These are phyloP conservation scores for Fusarium virguliforme DNA, from an alignment of 2,329 filamentous ascomycete genomes.

Conservation along the genomic window DNA sequence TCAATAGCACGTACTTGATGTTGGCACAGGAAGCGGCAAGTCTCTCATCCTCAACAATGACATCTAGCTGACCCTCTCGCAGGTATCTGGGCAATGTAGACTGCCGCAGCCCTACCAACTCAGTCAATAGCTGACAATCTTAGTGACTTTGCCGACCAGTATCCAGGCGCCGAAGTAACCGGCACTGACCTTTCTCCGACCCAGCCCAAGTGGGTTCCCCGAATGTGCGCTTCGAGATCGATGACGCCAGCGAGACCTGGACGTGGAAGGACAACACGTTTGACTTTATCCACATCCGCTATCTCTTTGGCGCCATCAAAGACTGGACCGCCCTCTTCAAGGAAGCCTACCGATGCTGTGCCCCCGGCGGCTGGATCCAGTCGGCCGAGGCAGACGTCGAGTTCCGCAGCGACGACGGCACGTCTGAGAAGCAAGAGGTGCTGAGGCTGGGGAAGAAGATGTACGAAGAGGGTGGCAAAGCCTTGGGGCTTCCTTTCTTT, in stretches of 20 bases:
- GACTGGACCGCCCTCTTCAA: slow-evolving; percentile 39
- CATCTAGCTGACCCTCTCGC: not conserved
- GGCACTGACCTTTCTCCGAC: slow-evolving; percentile 45
- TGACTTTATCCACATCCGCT: slow-evolving; percentile 43
- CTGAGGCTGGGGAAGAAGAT: slow-evolving; percentile 27
- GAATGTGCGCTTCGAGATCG: slow-evolving; percentile 43
- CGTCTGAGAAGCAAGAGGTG: slow-evolving; percentile 27
- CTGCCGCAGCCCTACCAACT: too few species aligned
- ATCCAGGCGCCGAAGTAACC: slow-evolving; percentile 29
- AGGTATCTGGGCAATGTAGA: slow-evolving; percentile 38
- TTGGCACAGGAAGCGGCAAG: slow-evolving; percentile 34
- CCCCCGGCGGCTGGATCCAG: slow-evolving; percentile 43
- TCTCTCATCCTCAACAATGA: rapidly evolving
- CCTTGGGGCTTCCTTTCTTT: slow-evolving; percentile 29
- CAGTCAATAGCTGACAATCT: not conserved
- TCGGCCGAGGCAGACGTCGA: slow-evolving; percentile 39
- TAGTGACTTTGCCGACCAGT: slow-evolving; percentile 45
- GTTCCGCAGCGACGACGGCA: slow-evolving; percentile 37
- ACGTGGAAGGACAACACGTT: slow-evolving; percentile 37
- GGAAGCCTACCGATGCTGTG: slow-evolving; percentile 43
- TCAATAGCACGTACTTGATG: slow-evolving; percentile 29
- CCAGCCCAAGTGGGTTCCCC: slow-evolving; percentile 45
- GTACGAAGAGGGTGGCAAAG: slow-evolving; percentile 40
- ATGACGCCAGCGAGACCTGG: slow-evolving; percentile 41
- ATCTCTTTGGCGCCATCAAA: slow-evolving; percentile 41